A percentile compares a stretch with the other conserved stretches of the same genome.
Conservation (phyloP, 2,329 filamentous ascomycete species). For the Fusarium buharicum region DNA sequence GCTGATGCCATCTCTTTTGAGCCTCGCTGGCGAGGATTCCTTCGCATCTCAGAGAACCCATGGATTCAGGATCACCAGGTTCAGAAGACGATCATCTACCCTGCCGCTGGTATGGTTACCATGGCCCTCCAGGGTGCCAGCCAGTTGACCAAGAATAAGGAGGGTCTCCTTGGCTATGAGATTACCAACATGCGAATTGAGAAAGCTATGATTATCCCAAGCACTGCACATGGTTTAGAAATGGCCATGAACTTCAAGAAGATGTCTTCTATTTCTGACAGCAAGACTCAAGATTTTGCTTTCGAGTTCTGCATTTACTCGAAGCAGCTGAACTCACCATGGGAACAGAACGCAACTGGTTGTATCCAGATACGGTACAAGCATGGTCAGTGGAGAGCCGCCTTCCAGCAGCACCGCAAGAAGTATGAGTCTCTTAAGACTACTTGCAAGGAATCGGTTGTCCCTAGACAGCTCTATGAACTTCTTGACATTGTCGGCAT, state of each 20-base stretch:
- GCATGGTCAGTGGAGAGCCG: constrained; percentile 26
- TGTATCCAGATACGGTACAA: constrained; percentile 46
- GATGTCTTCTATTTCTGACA: constrained; percentile 1
- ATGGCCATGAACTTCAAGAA: constrained; percentile 59
- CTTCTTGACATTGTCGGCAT: constrained; percentile 61
- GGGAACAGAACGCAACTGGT: constrained; percentile 58
- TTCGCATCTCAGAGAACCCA: constrained; percentile 60
- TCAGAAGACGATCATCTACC: constrained; percentile 62
- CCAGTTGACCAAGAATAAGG: constrained; percentile 50
- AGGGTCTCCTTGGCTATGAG: constrained; percentile 52
- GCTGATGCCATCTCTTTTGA: constrained; percentile 58
- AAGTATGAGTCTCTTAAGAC: constrained; percentile 41
- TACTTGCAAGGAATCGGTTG: constrained; percentile 49
- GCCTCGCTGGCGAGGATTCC: constrained; percentile 61
- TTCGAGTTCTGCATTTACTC: constrained; percentile 60
- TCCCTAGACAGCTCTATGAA: constrained; percentile 62
- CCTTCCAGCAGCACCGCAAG: constrained; percentile 37
- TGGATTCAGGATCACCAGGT: constrained; percentile 65
- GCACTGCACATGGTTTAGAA: constrained; percentile 60
- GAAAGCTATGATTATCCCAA: constrained; percentile 63
- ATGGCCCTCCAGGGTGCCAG: constrained; percentile 61
- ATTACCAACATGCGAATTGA: constrained; percentile 59
- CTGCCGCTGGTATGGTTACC: constrained; percentile 60
- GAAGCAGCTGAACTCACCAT: constrained; percentile 53
- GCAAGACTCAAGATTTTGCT: not conserved